phyloP scores from a whole-genome alignment of 345 rosid genomes.

The Pistacia vera region DNA sequence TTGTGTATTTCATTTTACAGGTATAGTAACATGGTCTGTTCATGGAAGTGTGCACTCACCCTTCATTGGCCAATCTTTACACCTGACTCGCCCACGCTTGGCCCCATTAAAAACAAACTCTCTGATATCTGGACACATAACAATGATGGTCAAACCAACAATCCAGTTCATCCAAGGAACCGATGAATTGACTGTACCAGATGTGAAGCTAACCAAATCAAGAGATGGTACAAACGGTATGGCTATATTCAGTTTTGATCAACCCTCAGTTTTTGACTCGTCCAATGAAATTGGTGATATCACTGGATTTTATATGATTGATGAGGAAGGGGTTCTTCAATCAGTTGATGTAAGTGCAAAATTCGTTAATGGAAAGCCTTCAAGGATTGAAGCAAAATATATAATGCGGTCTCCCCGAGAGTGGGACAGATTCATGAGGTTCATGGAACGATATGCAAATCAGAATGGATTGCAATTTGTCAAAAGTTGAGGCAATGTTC shows the following conservation, averaged over 20 bases:
- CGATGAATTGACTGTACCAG: conserved; percentile 84
- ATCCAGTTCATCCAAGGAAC: conserved; percentile 94
- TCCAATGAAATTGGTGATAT: conserved; percentile 90
- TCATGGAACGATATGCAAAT: conserved; percentile 91
- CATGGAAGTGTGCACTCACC: conserved; percentile 41
- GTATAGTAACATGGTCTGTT: conserved; percentile 41
- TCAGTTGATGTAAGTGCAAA: conserved; percentile 93
- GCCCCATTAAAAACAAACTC: conserved; percentile 25
- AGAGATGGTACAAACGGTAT: conserved; percentile 84
- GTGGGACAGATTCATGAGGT: conserved; percentile 98
- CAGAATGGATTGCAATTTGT: conserved; percentile 84
- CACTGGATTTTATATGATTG: conserved; percentile 95
- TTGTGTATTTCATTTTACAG: conserved; percentile 31
- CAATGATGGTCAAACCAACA: conserved; percentile 74
- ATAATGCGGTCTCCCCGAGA: conserved; percentile 79
- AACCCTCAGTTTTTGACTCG: conserved; percentile 90
- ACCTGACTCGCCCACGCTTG: conserved; percentile 21
- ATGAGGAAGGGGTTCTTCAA: conserved; percentile 92
- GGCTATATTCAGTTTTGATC: conserved; percentile 76
- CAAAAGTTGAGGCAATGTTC: conserved; percentile 59
- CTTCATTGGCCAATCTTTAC: conserved; percentile 51
- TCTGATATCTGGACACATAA: conserved; percentile 24
- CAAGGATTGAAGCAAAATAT: conserved; percentile 81
- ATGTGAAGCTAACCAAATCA: conserved; percentile 83
- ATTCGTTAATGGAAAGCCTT: conserved; percentile 87